Conservation (phyloP, 768 basidiomycete species). For the Kwoniella pini region DNA sequence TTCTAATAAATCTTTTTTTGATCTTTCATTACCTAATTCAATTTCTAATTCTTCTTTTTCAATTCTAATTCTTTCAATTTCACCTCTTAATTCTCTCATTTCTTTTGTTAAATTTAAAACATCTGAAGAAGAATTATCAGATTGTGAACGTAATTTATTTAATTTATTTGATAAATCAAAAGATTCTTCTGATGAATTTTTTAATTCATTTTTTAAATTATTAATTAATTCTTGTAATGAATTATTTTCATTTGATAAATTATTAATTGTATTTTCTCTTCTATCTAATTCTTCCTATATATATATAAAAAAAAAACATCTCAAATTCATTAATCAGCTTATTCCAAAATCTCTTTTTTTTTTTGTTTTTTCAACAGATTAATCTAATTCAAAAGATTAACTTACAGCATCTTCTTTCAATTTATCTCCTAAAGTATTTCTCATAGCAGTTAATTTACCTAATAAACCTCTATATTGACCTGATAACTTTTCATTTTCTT, state of each 20-base stretch:
- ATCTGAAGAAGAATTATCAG: slow-evolving; percentile 48
- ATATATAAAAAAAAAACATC: background rate
- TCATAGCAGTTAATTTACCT: slow-evolving; percentile 87
- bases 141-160: slow-evolving; percentile 52
- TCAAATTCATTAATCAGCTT: background rate
- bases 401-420: slow-evolving; percentile 92
- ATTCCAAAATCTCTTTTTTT: background rate
- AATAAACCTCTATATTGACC: slow-evolving; percentile 82
- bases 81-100: slow-evolving; percentile 76
- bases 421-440: slow-evolving; percentile 88
- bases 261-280: slow-evolving; percentile 77
- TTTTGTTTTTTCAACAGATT: background rate
- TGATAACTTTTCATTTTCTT: slow-evolving; percentile 85
- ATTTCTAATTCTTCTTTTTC: slow-evolving; percentile 76
- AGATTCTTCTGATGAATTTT: slow-evolving; percentile 72
- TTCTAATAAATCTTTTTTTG: slow-evolving; percentile 69
- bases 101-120: slow-evolving; percentile 60
- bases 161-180: slow-evolving; percentile 71
- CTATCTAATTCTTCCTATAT: slow-evolving; percentile 95
- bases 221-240: slow-evolving; percentile 70
- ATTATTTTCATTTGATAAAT: slow-evolving; percentile 74
- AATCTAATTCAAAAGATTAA: slow-evolving; percentile 24
- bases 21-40: slow-evolving; percentile 66
- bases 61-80: slow-evolving; percentile 79
- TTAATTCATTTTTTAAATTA: slow-evolving; percentile 77